Base-by-base conservation (phyloP, 805 yeast species). In the Yamadazyma tumulicola region DNA sequence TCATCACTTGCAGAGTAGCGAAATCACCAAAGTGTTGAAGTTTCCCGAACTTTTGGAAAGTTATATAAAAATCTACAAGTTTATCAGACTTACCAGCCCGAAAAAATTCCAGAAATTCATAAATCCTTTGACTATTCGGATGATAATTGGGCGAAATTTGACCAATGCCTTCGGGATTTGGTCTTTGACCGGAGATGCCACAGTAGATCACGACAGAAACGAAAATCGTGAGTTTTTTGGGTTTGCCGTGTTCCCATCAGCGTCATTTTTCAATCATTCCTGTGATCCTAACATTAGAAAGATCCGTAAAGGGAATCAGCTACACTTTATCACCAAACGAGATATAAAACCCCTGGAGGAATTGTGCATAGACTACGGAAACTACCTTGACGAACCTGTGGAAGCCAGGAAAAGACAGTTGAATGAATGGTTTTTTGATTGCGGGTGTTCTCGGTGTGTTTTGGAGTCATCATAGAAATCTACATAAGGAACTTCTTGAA, bases 101-200 rank as follows among this genome's bases (percentile, higher is more conserved):
- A 47, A 49, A 1, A 41, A 42, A 13, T 45, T 69, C 19, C 65
- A 61, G 23, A 53, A 50, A 1, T 42, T 49, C 11, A 49, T 79
- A 10, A 64, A 69, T 3, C 52, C 71, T 1, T 54, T 53, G 2
- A 41, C 41, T 4, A 53, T 79, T 12, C 59, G 84, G 29, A 55
- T 58, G 11, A 67, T 75, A 2, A 57, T 75, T 31, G 86, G 85
- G 2, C 59, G 70, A 25, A 81, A 79, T 43, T 71, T 77, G 32
- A 80, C 82, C 11, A 80, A 80, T 48, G 80, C 85, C 1, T 80
- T 80, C 54, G 86, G 86, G 1, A 75, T 79, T 15, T 78, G 85
- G 83, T 75, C 79, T 31, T 53, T 51, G 7, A 38, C 43, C 8
- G 38, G 58, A 2, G 10, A 9, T 9, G 11, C 9, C 10, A 21